A percentile compares a stretch with the other conserved stretches of the same genome.
Evolutionary conservation across 768 basidiomycete genomes (phyloP).

Genomic region (Solioccasus polychromus): DNA sequence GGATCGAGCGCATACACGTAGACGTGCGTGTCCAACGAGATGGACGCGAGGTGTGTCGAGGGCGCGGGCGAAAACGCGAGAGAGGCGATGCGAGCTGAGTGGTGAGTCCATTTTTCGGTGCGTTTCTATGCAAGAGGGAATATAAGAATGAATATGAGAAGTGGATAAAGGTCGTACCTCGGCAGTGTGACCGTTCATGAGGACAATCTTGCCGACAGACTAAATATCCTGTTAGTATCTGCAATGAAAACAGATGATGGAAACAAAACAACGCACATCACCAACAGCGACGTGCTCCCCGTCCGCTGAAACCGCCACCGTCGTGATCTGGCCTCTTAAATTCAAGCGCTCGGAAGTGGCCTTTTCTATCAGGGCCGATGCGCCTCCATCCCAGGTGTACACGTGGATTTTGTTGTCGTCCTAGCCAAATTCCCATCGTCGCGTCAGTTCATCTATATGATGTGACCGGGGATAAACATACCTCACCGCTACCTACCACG

Average conservation of each 20-base stretch:
- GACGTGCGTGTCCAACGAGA: conserved; percentile 89
- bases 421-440: not conserved
- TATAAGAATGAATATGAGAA: not conserved
- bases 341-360: conserved; percentile 64
- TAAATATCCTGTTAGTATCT: conserved; percentile 36
- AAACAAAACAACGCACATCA: conserved; percentile 66
- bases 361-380: conserved; percentile 45
- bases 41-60: conserved; percentile 71
- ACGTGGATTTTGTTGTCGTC: conserved; percentile 77
- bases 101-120: conserved; percentile 82
- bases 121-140: conserved; percentile 42
- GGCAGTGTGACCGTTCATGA: conserved; percentile 68
- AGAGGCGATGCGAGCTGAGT: conserved; percentile 77
- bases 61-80: conserved; percentile 46
- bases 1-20: conserved; percentile 81
- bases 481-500: conserved; percentile 77
- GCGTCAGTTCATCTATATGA: not conserved
- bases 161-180: conserved; percentile 36
- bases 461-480: conserved; percentile 29
- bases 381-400: conserved; percentile 67
- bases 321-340: conserved; percentile 55
- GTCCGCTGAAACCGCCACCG: conserved; percentile 78
- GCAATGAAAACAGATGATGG: not conserved
- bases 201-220: conserved; percentile 78
- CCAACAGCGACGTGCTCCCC: conserved; percentile 75